These are phyloP conservation scores for Pezicula neosporulosa DNA, from an alignment of 2,329 filamentous ascomycete genomes.

Conservation along the genomic window DNA sequence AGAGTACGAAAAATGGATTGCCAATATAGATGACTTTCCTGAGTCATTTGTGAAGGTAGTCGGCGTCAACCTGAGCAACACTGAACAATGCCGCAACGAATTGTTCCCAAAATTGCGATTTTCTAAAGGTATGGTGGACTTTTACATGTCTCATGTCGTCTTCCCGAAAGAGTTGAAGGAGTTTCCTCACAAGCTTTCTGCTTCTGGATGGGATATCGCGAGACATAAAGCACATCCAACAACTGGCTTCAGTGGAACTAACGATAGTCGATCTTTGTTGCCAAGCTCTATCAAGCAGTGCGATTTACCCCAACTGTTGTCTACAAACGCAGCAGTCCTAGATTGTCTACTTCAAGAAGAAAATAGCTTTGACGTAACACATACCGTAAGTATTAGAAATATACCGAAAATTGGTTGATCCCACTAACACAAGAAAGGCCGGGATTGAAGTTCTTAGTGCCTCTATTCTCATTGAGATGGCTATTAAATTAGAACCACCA, in stretches of 20 bases:
- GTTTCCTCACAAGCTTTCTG: slow-evolving; percentile 59
- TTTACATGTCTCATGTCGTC: slow-evolving; percentile 54
- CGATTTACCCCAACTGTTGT: slow-evolving; percentile 49
- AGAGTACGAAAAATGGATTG: slow-evolving; percentile 50
- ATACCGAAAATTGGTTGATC: too few relatives aligned
- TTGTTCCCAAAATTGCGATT: slow-evolving; percentile 52
- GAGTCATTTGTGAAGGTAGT: slow-evolving; percentile 35
- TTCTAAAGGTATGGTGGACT: slow-evolving; percentile 56
- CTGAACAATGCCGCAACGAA: slow-evolving; percentile 36
- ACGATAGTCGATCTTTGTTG: slow-evolving; percentile 56
- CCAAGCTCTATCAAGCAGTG: slow-evolving; percentile 53
- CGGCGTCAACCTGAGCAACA: slow-evolving; percentile 58
- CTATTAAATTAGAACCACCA: slow-evolving; percentile 34
- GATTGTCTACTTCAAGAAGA: slow-evolving; percentile 51
- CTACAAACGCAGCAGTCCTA: slow-evolving; percentile 68
- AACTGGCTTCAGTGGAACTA: slow-evolving; percentile 68
- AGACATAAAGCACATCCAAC: slow-evolving; percentile 41
- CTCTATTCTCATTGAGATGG: slow-evolving; percentile 39
- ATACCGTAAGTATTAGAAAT: slow-evolving; percentile 17
- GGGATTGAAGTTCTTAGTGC: slow-evolving; percentile 27
- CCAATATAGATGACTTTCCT: slow-evolving; percentile 30
- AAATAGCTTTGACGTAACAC: slow-evolving; percentile 36
- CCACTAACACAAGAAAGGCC: slow-evolving; percentile 1
- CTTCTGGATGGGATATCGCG: slow-evolving; percentile 59
- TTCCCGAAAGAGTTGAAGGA: slow-evolving; percentile 61